phyloP scores from a whole-genome alignment of 805 yeast species.

The Lachancea nothofagi region DNA sequence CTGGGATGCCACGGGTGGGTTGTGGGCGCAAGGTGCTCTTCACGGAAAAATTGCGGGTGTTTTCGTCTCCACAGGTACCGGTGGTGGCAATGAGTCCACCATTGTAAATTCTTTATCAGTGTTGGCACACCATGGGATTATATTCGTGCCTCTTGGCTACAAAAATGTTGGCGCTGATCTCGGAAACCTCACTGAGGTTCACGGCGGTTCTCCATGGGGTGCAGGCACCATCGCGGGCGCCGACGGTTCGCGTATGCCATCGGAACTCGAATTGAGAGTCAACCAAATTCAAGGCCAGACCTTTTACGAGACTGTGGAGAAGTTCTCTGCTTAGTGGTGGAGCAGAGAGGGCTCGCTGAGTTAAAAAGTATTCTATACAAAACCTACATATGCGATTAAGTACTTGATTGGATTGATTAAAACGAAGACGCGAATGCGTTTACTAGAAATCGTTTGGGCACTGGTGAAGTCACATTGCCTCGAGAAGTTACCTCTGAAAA shows the following conservation, averaged over 20 bases:
- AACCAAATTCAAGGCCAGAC: slow-evolving; percentile 64
- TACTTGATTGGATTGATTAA: too few relatives aligned
- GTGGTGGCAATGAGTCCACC: slow-evolving; percentile 82
- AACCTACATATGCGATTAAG: too few relatives aligned
- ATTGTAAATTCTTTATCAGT: slow-evolving; percentile 57
- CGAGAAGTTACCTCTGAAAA: too few relatives aligned
- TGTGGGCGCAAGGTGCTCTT: slow-evolving; percentile 72
- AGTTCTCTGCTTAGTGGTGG: slow-evolving; percentile 11
- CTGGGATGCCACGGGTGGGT: slow-evolving; percentile 72
- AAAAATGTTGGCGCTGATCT: slow-evolving; percentile 50
- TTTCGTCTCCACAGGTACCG: slow-evolving; percentile 71
- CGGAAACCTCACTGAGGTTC: slow-evolving; percentile 54
- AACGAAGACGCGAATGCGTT: too few relatives aligned
- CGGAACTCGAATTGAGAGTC: slow-evolving; percentile 55
- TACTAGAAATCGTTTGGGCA: too few relatives aligned
- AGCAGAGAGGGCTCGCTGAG: too few relatives aligned
- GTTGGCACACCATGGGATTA: slow-evolving; percentile 74
- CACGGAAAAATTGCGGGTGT: slow-evolving; percentile 70
- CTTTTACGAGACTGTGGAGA: slow-evolving; percentile 45
- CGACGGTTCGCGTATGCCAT: slow-evolving; percentile 69
- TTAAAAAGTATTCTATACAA: too few relatives aligned
- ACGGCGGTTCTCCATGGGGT: slow-evolving; percentile 84
- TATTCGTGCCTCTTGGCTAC: slow-evolving; percentile 75
- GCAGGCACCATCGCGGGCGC: slow-evolving; percentile 75
- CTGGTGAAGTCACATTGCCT: too few relatives aligned